Percentiles rank a stretch among this genome's conserved stretches.
Evolutionary conservation across 1,284 basidiomycete species (phyloP).

Genomic region (Irpex sp.): DNA sequence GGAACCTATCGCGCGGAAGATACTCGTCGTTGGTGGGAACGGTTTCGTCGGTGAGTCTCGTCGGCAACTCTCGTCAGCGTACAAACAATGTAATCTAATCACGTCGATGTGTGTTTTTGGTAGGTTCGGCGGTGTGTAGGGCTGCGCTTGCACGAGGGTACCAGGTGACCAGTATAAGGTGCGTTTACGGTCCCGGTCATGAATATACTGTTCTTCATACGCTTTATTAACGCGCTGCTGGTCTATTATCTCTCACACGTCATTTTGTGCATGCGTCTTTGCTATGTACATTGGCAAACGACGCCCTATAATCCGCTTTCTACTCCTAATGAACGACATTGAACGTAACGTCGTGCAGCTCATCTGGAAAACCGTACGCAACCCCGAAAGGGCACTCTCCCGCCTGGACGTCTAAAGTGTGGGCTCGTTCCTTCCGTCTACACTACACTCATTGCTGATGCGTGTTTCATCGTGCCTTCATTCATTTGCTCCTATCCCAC

Average conservation of each 20-base stretch:
- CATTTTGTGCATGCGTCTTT: too few relatives aligned
- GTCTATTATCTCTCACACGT: too few relatives aligned
- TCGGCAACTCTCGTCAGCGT: too few relatives aligned
- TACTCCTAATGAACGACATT: neutral
- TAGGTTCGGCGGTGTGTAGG: conserved; percentile 90
- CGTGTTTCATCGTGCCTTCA: conserved; percentile 1
- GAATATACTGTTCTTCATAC: neutral
- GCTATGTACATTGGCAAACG: neutral
- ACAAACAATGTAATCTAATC: neutral
- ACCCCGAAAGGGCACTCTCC: conserved; percentile 89
- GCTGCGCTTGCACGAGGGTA: conserved; percentile 80
- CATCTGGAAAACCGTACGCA: conserved; percentile 79
- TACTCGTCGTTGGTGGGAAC: conserved; percentile 91
- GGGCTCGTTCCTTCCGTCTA: conserved; percentile 7
- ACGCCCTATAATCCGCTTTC: neutral
- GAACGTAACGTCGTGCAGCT: conserved; percentile 38
- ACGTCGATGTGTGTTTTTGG: neutral
- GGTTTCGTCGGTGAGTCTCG: conserved; percentile 76
- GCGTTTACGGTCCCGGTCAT: conserved; percentile 11
- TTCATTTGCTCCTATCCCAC: conserved; percentile 3
- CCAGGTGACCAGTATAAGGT: conserved; percentile 89
- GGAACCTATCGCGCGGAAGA: conserved; percentile 41
- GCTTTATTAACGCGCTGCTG: neutral
- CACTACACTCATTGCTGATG: neutral
- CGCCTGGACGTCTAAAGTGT: conserved; percentile 75